Base-by-base conservation (phyloP, 176 grass and related monocot genomes). In the Leersia perrieri region DNA sequence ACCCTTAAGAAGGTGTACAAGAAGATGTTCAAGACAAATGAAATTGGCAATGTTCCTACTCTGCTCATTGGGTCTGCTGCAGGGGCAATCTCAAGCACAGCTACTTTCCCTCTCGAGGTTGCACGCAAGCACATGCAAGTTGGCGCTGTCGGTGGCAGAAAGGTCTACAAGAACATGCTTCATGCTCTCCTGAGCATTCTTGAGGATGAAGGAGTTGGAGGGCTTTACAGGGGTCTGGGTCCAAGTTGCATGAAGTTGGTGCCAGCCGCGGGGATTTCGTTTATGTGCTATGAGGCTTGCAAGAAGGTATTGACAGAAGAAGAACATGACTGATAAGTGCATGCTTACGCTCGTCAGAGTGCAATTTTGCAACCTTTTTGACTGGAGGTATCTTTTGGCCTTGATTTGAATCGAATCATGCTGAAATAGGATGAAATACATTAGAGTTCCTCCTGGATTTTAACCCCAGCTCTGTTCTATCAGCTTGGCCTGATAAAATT, bases 271-370 rank as follows among this genome's bases (percentile, higher is more conserved):
- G 94, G 94, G 41, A 97, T 97, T 78, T 97, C 94, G 5, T 94
- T 97, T 75, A 94, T 97, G 94, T 97, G 94, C 79, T 97, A 97
- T 0, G 89, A 97, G 86, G 85, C 92, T 49, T 97, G 90, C 92
- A 94, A 97, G 83, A 94, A 94, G 80, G 85, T 97, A 72, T 76
- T 97, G 60, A 90, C 94, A 1, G 92, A 94, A 80, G 84, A 92
- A 64, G 81, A 82, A 51, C 74, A 73, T 25, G 60, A 75, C 42
- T 84, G 63, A 86, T 57, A 84, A 81, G 22, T 2, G 5, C 11
- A 5, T 44, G 34, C 26, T 13, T 14, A 27, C n/a, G 35, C 60
- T 79, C 15, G 22, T 26, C 22, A 81, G 71, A 71, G 14, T 64
- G 27, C 71, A 60, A 16, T 82, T 89, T 72, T 63, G 23, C 5